Evolutionary conservation across 768 basidiomycete genomes (phyloP).

Genomic region (Tylopilus cervinicoccineus): DNA sequence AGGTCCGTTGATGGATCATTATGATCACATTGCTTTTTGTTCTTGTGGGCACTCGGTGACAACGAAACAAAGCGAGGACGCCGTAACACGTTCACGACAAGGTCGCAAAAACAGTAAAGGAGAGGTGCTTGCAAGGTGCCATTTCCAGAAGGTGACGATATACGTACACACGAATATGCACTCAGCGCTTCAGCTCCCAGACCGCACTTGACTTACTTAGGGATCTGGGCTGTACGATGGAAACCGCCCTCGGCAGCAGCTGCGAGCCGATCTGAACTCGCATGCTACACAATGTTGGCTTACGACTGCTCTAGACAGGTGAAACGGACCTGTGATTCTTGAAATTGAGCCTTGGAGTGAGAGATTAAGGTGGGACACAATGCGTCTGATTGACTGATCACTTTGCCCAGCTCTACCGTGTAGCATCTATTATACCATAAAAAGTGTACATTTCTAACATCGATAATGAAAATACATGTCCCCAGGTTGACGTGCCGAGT

Average conservation of each 20-base stretch:
- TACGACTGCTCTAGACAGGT: not conserved
- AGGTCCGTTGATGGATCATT: slow-evolving; percentile 2
- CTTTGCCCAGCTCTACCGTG: not conserved
- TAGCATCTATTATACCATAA: too few relatives aligned
- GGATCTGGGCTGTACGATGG: not conserved
- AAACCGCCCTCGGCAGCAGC: not conserved
- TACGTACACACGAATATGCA: not conserved
- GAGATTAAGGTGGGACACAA: not conserved
- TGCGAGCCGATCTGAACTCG: not conserved
- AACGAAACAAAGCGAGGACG: slow-evolving; percentile 5
- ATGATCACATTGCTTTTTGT: slow-evolving; percentile 13
- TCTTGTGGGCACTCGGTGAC: slow-evolving; percentile 1
- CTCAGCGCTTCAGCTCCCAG: too few relatives aligned
- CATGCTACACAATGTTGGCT: not conserved
- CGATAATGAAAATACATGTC: too few relatives aligned
- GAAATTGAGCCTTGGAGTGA: not conserved
- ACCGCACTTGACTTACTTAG: not conserved
- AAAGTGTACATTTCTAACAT: too few relatives aligned
- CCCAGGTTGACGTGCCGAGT: too few relatives aligned
- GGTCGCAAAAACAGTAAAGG: not conserved
- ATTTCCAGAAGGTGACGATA: not conserved
- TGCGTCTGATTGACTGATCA: not conserved
- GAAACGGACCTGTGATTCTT: not conserved
- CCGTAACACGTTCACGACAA: not conserved
- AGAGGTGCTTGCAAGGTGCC: not conserved